Base-by-base conservation (phyloP, 2,329 filamentous ascomycete genomes). In the Immersiporthe knoxdaviesiana region DNA sequence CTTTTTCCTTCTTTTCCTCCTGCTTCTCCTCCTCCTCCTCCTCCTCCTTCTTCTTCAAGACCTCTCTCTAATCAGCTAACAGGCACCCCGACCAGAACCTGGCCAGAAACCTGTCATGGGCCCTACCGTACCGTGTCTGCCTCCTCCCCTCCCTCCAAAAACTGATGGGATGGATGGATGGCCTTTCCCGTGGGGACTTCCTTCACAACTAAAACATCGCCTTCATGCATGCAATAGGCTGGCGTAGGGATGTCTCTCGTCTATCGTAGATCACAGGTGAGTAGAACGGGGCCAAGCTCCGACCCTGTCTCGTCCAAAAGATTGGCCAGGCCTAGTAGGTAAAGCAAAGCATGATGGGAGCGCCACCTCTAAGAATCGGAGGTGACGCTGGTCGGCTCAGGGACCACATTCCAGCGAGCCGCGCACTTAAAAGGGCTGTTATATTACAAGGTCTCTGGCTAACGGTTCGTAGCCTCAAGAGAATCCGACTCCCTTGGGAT, bases 161-260 rank as follows among this genome's bases (percentile, higher is more conserved):
- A n/a, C n/a, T n/a, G n/a, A n/a, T n/a, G n/a, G n/a, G 35, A 37
- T 37, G 58, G 32, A n/a, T 63, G 61, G 35, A 35, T 35, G 35
- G 35, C 7, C 11, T 2, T 62, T 37, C 24, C 35, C 59, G 59
- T 18, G 59, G 35, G 37, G 59, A 30, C 39, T 63, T 47, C 18
- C 47, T 63, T 32, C 47, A 54, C 69, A 65, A 61, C 63, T 71
- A 69, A 69, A 71, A 71, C 69, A 71, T 63, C 68, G 62, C 66
- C 67, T 69, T 71, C 69, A 71, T 71, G 69, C 69, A 68, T 69
- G 63, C 69, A 71, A 71, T 71, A 71, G 69, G 69, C 63, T 69
- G 67, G 69, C 65, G 69, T 66, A 71, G 67, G 67, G 67, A 69
- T 71, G 69, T 69, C 68, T 71, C 67, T 63, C 66, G 60, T 62